phyloP scores from a whole-genome alignment of 192 early-diverging fungal species.

The Geranomyces michiganensis region DNA sequence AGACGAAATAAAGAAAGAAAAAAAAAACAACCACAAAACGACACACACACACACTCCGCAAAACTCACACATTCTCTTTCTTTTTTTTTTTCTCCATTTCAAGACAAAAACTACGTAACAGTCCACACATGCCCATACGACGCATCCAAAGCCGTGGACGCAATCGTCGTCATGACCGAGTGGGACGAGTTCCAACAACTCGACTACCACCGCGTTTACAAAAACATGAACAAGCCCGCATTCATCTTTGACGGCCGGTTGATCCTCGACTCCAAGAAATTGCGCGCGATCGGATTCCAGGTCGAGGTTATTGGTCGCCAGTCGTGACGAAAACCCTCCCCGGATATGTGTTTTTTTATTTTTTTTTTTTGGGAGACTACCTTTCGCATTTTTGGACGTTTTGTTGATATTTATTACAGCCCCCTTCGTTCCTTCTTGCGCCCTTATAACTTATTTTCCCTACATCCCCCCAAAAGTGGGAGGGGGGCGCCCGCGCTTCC shows the following conservation, averaged over 20 bases:
- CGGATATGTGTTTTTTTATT: too few relatives aligned
- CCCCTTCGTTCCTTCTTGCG: too few relatives aligned
- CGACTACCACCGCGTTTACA: slow-evolving; percentile 71
- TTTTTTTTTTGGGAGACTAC: too few relatives aligned
- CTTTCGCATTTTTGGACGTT: too few relatives aligned
- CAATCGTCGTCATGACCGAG: slow-evolving; percentile 80
- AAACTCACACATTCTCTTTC: not conserved
- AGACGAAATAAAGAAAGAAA: too few relatives aligned
- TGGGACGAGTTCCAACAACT: slow-evolving; percentile 88
- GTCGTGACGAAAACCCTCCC: too few relatives aligned
- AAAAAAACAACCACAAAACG: not conserved
- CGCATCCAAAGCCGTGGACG: slow-evolving; percentile 72
- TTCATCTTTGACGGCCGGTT: slow-evolving; percentile 91
- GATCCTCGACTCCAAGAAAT: slow-evolving; percentile 66
- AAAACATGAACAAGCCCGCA: slow-evolving; percentile 79
- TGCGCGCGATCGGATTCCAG: slow-evolving; percentile 78
- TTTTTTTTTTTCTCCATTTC: not conserved
- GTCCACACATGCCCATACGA: slow-evolving; percentile 70
- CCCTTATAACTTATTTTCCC: too few relatives aligned
- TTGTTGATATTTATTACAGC: too few relatives aligned
- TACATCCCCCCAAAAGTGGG: too few relatives aligned
- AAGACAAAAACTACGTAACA: slow-evolving; percentile 64
- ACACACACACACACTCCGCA: too few relatives aligned
- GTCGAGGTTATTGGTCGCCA: slow-evolving; percentile 40
- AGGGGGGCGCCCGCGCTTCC: too few relatives aligned